A percentile compares a stretch with the other conserved stretches of the same genome.
Evolutionary conservation across 495 filamentous ascomycete genomes (phyloP).

Genomic region (Eremomyces bilateralis): DNA sequence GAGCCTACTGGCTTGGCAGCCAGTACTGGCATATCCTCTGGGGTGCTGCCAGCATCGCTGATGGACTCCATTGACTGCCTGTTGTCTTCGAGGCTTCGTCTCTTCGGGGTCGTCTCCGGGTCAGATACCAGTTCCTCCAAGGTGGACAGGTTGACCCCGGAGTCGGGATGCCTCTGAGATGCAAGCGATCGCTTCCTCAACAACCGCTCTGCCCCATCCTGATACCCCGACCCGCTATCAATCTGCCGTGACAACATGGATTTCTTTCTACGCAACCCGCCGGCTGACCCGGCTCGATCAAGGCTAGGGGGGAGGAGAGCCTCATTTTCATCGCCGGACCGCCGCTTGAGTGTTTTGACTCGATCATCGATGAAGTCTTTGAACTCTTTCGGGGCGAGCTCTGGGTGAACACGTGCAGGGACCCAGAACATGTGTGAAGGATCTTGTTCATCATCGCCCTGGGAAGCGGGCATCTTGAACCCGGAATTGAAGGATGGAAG

Average conservation of each 20-base stretch:
- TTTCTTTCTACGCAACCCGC: conserved; percentile 62
- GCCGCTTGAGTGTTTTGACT: conserved; percentile 67
- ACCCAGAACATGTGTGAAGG: conserved; percentile 86
- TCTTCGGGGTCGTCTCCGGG: conserved; percentile 43
- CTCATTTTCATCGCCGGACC: conserved; percentile 45
- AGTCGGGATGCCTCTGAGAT: conserved; percentile 25
- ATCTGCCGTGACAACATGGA: conserved; percentile 92
- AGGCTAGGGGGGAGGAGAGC: conserved; percentile 39
- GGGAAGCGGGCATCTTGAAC: conserved; percentile 42
- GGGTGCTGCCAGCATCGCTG: conserved; percentile 27
- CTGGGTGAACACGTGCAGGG: conserved; percentile 79
- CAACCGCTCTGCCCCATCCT: conserved; percentile 72
- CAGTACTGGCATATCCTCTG: conserved; percentile 78
- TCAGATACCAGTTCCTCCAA: conserved; percentile 60
- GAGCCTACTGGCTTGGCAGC: conserved; percentile 49
- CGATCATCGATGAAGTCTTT: conserved; percentile 88
- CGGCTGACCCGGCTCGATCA: conserved; percentile 34
- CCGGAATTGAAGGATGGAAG: conserved; percentile 57
- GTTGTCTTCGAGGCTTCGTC: conserved; percentile 34
- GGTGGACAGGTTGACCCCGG: conserved; percentile 5
- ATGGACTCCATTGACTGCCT: conserved; percentile 14
- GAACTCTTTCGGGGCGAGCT: conserved; percentile 89
- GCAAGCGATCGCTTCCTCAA: conserved; percentile 50
- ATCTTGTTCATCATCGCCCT: conserved; percentile 64
- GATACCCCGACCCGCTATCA: conserved; percentile 48